Evolutionary conservation across 2,329 filamentous ascomycete genomes (phyloP).

Genomic region (Metarhizium sp.): DNA sequence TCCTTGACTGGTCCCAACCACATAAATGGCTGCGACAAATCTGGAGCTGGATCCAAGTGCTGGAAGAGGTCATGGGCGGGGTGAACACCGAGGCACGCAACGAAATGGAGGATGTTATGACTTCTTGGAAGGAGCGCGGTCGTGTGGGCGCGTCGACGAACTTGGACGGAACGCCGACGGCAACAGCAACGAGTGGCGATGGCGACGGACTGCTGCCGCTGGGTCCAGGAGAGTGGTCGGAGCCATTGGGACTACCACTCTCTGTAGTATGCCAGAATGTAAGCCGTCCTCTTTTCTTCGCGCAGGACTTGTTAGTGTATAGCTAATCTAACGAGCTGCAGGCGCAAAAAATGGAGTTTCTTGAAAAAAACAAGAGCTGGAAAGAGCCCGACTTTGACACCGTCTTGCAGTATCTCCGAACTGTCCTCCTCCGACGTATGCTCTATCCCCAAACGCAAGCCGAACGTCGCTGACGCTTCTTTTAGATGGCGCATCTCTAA

Average conservation of each 20-base stretch:
- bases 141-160: conserved; percentile 53
- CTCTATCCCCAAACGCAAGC: conserved; percentile 8
- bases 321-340: conserved; percentile 23
- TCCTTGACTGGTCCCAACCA: conserved; percentile 93
- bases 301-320: background rate
- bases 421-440: conserved; percentile 77
- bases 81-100: conserved; percentile 69
- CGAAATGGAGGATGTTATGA: conserved; percentile 80
- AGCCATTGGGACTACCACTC: conserved; percentile 74
- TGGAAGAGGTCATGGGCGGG: conserved; percentile 66
- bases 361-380: conserved; percentile 88
- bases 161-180: conserved; percentile 49
- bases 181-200: conserved; percentile 44
- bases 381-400: conserved; percentile 96
- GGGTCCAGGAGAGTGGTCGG: conserved; percentile 88
- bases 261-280: conserved; percentile 96
- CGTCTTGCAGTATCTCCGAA: conserved; percentile 85
- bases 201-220: conserved; percentile 64
- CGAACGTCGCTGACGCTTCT: conserved; percentile 12
- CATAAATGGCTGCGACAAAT: conserved; percentile 88
- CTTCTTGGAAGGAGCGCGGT: conserved; percentile 67
- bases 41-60: conserved; percentile 77
- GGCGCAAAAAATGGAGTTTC: conserved; percentile 79
- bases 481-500: conserved; percentile 70
- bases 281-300: conserved; percentile 20